phyloP scores from a whole-genome alignment of 2,329 filamentous ascomycete genomes.

The Ilyonectria mors-panacis region DNA sequence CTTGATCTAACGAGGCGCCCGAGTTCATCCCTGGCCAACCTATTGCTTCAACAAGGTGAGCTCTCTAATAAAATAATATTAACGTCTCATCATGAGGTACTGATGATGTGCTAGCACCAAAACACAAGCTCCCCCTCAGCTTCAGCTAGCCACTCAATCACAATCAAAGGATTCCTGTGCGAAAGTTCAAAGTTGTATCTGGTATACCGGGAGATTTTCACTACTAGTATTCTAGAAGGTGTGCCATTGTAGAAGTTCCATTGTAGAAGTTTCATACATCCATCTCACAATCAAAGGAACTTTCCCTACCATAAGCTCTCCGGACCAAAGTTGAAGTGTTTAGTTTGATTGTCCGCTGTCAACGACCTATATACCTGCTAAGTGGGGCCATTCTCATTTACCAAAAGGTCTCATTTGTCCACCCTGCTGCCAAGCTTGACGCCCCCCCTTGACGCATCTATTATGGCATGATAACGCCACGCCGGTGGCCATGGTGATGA shows the following conservation, averaged over 20 bases:
- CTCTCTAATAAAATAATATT: neutral
- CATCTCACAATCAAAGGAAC: neutral
- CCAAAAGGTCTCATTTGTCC: neutral
- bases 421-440: neutral
- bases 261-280: neutral
- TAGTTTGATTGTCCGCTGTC: neutral
- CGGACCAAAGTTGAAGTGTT: neutral
- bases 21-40: neutral
- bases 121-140: neutral
- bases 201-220: neutral
- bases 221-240: neutral
- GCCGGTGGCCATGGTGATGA: neutral
- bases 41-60: neutral
- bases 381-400: neutral
- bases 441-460: neutral
- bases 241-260: neutral
- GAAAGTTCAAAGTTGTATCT: neutral
- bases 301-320: neutral
- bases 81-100: neutral
- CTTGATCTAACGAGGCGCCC: neutral
- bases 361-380: too few relatives aligned
- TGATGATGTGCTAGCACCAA: neutral
- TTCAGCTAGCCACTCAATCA: neutral
- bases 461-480: neutral
- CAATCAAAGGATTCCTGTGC: neutral